phyloP scores from a whole-genome alignment of 495 filamentous ascomycete species.

The Neurospora sp. region DNA sequence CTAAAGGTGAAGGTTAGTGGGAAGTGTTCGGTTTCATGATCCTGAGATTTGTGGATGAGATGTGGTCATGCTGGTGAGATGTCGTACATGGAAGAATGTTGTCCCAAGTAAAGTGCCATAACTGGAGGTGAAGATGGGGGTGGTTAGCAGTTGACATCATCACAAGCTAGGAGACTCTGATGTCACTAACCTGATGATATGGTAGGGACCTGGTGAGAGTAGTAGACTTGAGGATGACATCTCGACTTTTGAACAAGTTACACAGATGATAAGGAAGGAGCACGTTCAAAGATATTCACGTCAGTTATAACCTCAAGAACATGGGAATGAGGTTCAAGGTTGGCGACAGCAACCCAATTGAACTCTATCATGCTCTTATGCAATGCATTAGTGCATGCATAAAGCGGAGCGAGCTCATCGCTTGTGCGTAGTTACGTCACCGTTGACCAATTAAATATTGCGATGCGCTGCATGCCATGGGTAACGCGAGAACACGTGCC shows the following conservation, averaged over 20 bases:
- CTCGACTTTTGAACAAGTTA: not conserved
- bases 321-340: not conserved
- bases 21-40: not conserved
- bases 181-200: constrained; percentile 56
- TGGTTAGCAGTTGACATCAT: not conserved
- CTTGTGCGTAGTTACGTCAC: not conserved
- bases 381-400: not conserved
- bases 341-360: not conserved
- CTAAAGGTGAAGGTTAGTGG: constrained; percentile 22
- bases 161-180: not conserved
- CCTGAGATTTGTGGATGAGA: not conserved
- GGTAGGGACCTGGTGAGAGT: constrained; percentile 59
- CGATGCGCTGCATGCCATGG: not conserved
- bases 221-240: constrained; percentile 27
- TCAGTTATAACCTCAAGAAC: not conserved
- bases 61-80: not conserved
- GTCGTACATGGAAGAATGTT: constrained; percentile 63
- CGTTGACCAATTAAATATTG: not conserved
- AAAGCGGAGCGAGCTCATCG: not conserved
- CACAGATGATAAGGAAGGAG: not conserved
- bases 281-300: not conserved
- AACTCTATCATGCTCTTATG: not conserved
- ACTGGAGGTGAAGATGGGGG: constrained; percentile 27
- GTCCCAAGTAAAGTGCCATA: constrained; percentile 74
- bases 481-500: constrained; percentile 22